Evolutionary conservation across 2,329 filamentous ascomycete species (phyloP), one percentile per base, ranked within the genome.

Genomic region (Dothideomycetes sp.): DNA sequence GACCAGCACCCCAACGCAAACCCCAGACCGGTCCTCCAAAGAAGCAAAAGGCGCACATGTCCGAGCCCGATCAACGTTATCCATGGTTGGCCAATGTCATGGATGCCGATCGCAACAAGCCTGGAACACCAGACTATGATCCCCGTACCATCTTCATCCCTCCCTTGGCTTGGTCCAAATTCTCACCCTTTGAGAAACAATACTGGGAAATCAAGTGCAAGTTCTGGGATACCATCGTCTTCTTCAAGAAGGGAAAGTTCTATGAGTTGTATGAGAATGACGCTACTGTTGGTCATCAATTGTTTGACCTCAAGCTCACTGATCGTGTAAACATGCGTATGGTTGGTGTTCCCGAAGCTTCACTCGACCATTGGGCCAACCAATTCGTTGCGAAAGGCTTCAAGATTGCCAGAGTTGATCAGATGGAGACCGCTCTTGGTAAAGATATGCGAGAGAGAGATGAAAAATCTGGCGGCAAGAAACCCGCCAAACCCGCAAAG

Each of bases 201-300:
- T 98, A 98, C 60, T 98, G 91, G 91, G 86, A 94, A 55, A 96
- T 98, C 62, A 98, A 98, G 66, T 84, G 88, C 61, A 95, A 95
- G 53, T 84, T 93, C 50, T 96, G 85, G 84, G 87, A 95, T 50
- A 95, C 88, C 0, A 82, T 98, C 32, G 89, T 98, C 12, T 98
- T 98, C 64, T 98, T 98, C 78, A 98, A 96, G 64, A 98, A 98
- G 69, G 91, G 91, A 55, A 98, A 98, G 55, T 98, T 98, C 63
- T 98, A 95, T 57, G 91, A 98, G 59, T 72, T 98, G 0, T 98
- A 96, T 56, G 91, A 98, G 60, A 94, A 95, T 46, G 91, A 98
- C 62, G 91, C 91, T 4, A 94, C 89, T 0, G 81, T 96, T 42
- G 91, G 91, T 4, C 88, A 98, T 57, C 91, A 96, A 59, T 71